Percentiles rank a stretch among this genome's conserved stretches.
These are phyloP conservation scores for Aureobasidium lini DNA, from an alignment of 2,329 filamentous ascomycete species.

Conservation along the genomic window DNA sequence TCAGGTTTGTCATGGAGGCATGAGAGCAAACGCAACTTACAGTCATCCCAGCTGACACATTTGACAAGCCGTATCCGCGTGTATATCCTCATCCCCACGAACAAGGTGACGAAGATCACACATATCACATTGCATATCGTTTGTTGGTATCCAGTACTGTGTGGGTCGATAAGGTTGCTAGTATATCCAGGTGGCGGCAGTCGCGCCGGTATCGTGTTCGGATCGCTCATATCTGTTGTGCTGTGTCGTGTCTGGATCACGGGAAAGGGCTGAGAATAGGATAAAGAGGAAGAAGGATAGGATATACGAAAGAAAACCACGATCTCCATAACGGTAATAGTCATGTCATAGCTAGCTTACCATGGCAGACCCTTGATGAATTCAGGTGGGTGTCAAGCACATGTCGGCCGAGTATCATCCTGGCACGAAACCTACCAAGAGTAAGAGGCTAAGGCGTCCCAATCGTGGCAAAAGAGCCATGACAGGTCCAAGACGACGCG, in stretches of 20 bases:
- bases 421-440: not conserved
- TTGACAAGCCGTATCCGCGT: slow-evolving; percentile 7
- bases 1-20: too few species aligned
- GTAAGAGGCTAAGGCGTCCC: not conserved
- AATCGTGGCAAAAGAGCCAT: not conserved
- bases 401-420: not conserved
- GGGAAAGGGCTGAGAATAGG: not conserved
- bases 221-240: not conserved
- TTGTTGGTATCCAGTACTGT: not conserved
- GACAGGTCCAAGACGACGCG: too few species aligned
- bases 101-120: not conserved
- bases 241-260: not conserved
- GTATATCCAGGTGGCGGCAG: not conserved
- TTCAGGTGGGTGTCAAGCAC: not conserved
- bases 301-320: not conserved
- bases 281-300: not conserved
- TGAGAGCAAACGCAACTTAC: not conserved
- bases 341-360: too few species aligned
- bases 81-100: not conserved
- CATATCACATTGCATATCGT: slow-evolving; percentile 4
- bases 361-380: not conserved
- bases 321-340: not conserved
- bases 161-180: slow-evolving; percentile 3
- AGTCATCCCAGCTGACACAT: slow-evolving; percentile 10
- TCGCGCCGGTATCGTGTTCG: not conserved